Percentiles rank a stretch among this genome's conserved stretches.
Evolutionary conservation across 2,329 filamentous ascomycete genomes (phyloP).

Genomic region (Colletotrichum cuscutae): DNA sequence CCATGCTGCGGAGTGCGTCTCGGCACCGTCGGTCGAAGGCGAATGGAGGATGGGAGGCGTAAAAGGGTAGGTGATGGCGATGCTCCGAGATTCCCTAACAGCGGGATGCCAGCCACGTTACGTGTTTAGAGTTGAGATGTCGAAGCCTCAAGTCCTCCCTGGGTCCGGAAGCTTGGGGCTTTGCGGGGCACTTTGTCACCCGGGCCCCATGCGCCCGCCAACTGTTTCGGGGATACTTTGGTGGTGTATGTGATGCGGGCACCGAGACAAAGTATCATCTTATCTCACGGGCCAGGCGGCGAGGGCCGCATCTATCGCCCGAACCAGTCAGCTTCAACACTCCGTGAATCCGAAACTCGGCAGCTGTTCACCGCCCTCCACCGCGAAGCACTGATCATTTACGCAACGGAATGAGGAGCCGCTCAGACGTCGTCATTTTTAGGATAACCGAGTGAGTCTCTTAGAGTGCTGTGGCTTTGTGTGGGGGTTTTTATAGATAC

Average conservation of each 20-base stretch:
- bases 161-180: constrained; percentile 24
- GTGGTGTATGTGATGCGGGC: not conserved
- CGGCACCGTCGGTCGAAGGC: constrained; percentile 26
- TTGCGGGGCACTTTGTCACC: constrained; percentile 28
- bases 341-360: constrained; percentile 31
- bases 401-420: constrained; percentile 2
- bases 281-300: constrained; percentile 11
- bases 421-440: constrained; percentile 13
- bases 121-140: constrained; percentile 32
- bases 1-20: constrained; percentile 24
- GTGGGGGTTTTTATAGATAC: not conserved
- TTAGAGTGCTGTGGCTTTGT: not conserved
- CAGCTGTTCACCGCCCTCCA: constrained; percentile 29
- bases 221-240: constrained; percentile 2
- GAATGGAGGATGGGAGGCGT: not conserved
- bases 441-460: not conserved
- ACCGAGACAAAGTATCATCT: not conserved
- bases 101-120: constrained; percentile 33
- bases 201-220: constrained; percentile 12
- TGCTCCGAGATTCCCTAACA: not conserved
- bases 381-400: constrained; percentile 27
- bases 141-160: constrained; percentile 29
- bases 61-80: not conserved
- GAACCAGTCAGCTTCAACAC: constrained; percentile 31
- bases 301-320: constrained; percentile 1